phyloP scores from a whole-genome alignment of 148 eudicot species.

The Rhododendron kiyosumense region DNA sequence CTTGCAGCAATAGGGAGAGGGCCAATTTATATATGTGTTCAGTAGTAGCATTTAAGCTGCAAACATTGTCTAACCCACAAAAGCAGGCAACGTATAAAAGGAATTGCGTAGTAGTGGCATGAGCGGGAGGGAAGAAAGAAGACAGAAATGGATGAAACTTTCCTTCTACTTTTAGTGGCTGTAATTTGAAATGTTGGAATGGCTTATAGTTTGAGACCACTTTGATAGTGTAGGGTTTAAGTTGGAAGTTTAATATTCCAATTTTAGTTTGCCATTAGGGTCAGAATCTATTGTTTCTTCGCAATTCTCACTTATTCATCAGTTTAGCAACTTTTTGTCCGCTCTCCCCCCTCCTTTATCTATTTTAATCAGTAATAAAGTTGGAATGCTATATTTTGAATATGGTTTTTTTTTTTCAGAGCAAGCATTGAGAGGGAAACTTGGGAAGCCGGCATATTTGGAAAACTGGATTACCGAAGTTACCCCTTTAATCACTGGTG shows the following conservation, averaged over 20 bases:
- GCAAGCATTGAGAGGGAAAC: conserved; percentile 21
- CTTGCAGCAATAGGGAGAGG: not conserved
- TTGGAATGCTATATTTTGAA: not conserved
- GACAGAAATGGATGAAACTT: not conserved
- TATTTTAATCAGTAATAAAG: not conserved
- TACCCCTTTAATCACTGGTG: conserved; percentile 35
- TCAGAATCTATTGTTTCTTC: not conserved
- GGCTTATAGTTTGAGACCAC: not conserved
- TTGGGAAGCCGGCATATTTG: conserved; percentile 38
- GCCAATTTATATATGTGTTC: too few relatives aligned
- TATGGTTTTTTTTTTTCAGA: conserved; percentile 5
- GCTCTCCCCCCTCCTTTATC: not conserved
- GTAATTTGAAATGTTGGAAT: not conserved
- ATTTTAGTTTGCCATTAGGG: not conserved
- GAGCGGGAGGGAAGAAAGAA: not conserved
- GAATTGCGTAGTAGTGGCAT: not conserved
- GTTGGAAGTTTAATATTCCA: not conserved
- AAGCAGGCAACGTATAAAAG: too few relatives aligned
- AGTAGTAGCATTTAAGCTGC: too few relatives aligned
- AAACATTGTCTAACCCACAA: too few relatives aligned
- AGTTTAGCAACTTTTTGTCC: not conserved
- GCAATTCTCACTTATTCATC: not conserved
- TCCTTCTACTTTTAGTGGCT: not conserved
- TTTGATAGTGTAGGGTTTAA: not conserved
- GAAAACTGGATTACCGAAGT: conserved; percentile 48